phyloP scores from a whole-genome alignment of 306 rosid species.

The Begonia masoniana region DNA sequence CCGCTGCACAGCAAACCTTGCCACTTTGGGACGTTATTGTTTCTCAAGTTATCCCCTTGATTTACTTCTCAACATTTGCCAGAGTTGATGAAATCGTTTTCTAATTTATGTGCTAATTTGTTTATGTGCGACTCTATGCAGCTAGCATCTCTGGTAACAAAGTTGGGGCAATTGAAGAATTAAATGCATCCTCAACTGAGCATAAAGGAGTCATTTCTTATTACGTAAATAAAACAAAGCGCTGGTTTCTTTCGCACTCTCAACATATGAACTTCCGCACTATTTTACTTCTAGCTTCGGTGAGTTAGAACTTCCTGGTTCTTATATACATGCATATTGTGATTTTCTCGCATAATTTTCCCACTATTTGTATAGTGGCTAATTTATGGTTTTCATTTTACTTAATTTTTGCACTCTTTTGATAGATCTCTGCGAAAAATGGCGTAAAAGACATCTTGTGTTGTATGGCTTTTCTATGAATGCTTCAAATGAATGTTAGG shows the following conservation, averaged over 20 bases:
- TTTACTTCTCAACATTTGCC: too few relatives aligned
- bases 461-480: too few relatives aligned
- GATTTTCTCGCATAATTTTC: neutral
- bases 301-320: conserved; percentile 32
- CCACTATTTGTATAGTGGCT: neutral
- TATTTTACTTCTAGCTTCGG: conserved; percentile 93
- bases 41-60: too few relatives aligned
- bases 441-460: too few relatives aligned
- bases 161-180: conserved; percentile 57
- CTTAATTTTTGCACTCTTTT: too few relatives aligned
- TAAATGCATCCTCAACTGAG: conserved; percentile 42
- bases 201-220: conserved; percentile 39
- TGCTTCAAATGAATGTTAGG: too few relatives aligned
- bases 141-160: conserved; percentile 62
- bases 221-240: conserved; percentile 38
- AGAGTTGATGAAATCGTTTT: neutral
- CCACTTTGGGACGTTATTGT: too few relatives aligned
- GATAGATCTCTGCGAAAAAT: too few relatives aligned
- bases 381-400: too few relatives aligned
- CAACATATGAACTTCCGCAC: conserved; percentile 76
- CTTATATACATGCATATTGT: conserved; percentile 9
- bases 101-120: conserved; percentile 14
- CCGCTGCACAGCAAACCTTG: too few relatives aligned
- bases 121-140: conserved; percentile 21
- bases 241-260: conserved; percentile 68